Percentiles rank a stretch among this genome's conserved stretches.
Evolutionary conservation across 164 flowering plant species (phyloP).

Genomic region (Umbilicus rupestris): DNA sequence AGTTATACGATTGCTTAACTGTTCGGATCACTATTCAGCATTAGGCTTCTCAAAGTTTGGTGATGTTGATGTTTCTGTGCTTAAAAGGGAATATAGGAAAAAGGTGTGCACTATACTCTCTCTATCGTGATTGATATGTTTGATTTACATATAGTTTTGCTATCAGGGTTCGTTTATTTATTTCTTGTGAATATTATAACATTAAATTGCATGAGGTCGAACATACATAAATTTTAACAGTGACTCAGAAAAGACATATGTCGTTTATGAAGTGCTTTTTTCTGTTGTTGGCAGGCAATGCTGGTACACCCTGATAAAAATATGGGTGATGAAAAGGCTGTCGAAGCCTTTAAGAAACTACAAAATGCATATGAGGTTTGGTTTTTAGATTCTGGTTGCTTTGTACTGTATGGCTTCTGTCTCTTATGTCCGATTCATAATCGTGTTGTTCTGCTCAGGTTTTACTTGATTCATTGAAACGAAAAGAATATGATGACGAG

Average conservation of each 20-base stretch:
- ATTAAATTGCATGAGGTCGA: background rate
- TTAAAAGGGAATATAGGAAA: slow-evolving; percentile 82
- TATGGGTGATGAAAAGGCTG: slow-evolving; percentile 96
- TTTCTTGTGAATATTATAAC: background rate
- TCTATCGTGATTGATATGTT: background rate
- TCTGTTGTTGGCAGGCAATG: slow-evolving; percentile 61
- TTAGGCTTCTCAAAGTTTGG: slow-evolving; percentile 70
- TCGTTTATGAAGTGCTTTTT: background rate
- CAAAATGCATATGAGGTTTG: slow-evolving; percentile 97
- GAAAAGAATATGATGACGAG: slow-evolving; percentile 88
- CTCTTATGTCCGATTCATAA: background rate
- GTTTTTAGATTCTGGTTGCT: slow-evolving; percentile 9
- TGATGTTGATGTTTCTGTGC: slow-evolving; percentile 53
- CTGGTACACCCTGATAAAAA: slow-evolving; percentile 99
- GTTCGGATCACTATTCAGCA: slow-evolving; percentile 80
- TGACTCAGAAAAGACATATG: background rate
- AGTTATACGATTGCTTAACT: slow-evolving; percentile 72
- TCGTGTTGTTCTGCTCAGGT: slow-evolving; percentile 30
- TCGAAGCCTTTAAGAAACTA: slow-evolving; percentile 98
- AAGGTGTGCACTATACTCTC: slow-evolving; percentile 39
- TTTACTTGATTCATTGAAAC: slow-evolving; percentile 72
- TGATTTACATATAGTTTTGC: background rate
- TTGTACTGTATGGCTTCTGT: background rate
- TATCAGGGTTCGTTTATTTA: background rate
- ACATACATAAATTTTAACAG: background rate